These are phyloP conservation scores for Aspergillus luchuensis DNA, from an alignment of 2,329 filamentous ascomycete genomes.

Conservation along the genomic window DNA sequence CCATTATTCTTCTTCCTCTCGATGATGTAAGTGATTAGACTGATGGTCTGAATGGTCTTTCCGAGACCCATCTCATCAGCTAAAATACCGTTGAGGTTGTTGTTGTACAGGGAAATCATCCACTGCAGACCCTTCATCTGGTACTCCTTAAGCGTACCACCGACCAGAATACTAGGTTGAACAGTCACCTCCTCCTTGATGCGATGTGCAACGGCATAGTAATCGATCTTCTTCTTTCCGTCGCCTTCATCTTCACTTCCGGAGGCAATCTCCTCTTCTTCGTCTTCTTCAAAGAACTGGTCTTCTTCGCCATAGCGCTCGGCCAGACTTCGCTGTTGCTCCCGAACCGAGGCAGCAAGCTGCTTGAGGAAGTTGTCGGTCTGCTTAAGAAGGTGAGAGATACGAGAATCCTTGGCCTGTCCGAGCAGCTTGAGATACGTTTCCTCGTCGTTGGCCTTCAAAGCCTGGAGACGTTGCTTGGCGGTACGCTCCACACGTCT, in stretches of 20 bases:
- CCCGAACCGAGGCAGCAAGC: constrained; percentile 89
- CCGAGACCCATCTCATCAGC: constrained; percentile 99
- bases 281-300: constrained; percentile 59
- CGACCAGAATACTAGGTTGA: constrained; percentile 84
- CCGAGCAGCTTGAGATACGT: constrained; percentile 97
- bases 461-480: constrained; percentile 97
- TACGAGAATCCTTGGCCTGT: constrained; percentile 98
- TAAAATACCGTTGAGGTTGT: constrained; percentile 97
- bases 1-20: constrained; percentile 91
- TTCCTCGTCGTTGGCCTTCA: constrained; percentile 99
- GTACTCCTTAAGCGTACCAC: constrained; percentile 93
- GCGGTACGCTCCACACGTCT: constrained; percentile 96
- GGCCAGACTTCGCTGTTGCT: constrained; percentile 81
- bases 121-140: constrained; percentile 98
- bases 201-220: constrained; percentile 96
- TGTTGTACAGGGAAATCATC: constrained; percentile 99
- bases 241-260: constrained; percentile 65
- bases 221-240: constrained; percentile 79
- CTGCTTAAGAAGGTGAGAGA: constrained; percentile 93
- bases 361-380: constrained; percentile 97
- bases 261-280: constrained; percentile 67
- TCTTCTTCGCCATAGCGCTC: constrained; percentile 73
- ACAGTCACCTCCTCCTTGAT: constrained; percentile 86
- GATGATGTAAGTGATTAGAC: constrained; percentile 93
- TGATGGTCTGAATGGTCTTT: constrained; percentile 99